Conservation (phyloP, 768 basidiomycete species). For the Agaricus blazei region DNA sequence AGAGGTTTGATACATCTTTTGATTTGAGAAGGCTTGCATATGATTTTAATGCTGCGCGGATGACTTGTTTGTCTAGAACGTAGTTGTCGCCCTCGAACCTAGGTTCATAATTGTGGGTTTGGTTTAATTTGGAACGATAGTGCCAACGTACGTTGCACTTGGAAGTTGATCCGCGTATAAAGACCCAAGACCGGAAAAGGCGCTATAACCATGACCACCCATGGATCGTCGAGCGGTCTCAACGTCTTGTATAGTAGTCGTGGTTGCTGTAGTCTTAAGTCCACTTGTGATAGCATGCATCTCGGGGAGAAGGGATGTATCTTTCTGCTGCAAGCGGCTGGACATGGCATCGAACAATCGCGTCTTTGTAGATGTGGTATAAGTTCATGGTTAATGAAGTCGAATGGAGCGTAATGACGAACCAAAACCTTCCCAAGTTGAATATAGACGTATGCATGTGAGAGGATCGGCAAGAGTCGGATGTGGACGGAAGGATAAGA, state of each 20-base stretch:
- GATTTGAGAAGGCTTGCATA: slow-evolving; percentile 31
- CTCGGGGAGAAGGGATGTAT: slow-evolving; percentile 62
- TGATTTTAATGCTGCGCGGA: slow-evolving; percentile 65
- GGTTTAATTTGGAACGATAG: background rate
- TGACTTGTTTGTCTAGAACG: slow-evolving; percentile 70
- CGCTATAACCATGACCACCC: slow-evolving; percentile 77
- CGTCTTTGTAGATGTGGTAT: slow-evolving; percentile 25
- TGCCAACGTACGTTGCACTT: slow-evolving; percentile 48
- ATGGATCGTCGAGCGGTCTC: slow-evolving; percentile 65
- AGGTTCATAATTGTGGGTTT: background rate
- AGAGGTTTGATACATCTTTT: slow-evolving; percentile 25
- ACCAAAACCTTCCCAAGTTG: slow-evolving; percentile 58
- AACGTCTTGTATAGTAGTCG: slow-evolving; percentile 48
- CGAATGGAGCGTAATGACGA: slow-evolving; percentile 12
- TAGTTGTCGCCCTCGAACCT: slow-evolving; percentile 81
- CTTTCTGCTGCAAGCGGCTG: slow-evolving; percentile 44
- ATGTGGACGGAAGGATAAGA: slow-evolving; percentile 69
- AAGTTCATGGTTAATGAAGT: background rate
- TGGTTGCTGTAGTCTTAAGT: slow-evolving; percentile 57
- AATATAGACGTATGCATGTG: slow-evolving; percentile 66
- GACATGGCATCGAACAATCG: slow-evolving; percentile 47
- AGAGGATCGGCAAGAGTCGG: slow-evolving; percentile 66
- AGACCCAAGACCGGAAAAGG: slow-evolving; percentile 59
- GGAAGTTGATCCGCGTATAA: slow-evolving; percentile 65
- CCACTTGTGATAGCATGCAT: slow-evolving; percentile 69